These are phyloP conservation scores for Fusarium cicatricum DNA, from an alignment of 2,329 filamentous ascomycete genomes.

Conservation along the genomic window DNA sequence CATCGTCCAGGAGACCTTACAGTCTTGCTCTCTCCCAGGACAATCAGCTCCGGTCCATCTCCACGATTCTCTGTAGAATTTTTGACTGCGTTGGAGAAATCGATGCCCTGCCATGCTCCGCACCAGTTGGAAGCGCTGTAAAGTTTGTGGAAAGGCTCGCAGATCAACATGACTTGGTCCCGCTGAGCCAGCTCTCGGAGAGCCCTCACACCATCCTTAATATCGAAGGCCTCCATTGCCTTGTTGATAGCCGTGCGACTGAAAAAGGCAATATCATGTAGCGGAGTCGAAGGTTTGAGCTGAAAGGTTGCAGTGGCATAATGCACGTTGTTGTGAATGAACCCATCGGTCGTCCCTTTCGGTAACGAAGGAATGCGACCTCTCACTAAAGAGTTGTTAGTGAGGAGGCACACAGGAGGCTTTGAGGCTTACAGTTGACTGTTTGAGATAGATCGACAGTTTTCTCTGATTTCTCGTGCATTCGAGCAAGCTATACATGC, in stretches of 20 bases:
- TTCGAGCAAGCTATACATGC: not conserved
- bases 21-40: not conserved
- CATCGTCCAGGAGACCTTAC: not conserved
- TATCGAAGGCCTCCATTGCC: not conserved
- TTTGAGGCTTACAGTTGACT: not conserved
- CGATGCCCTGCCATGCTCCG: constrained; percentile 5
- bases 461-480: not conserved
- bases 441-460: not conserved
- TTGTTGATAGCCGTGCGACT: not conserved
- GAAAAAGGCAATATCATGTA: constrained; percentile 2
- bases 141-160: not conserved
- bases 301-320: not conserved
- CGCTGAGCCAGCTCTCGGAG: not conserved
- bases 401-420: no score
- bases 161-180: constrained; percentile 4
- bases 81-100: not conserved
- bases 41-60: not conserved
- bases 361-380: constrained; percentile 3
- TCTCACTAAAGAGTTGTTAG: not conserved
- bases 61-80: not conserved
- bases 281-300: not conserved
- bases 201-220: not conserved
- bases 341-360: not conserved
- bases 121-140: constrained; percentile 15
- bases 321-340: not conserved